Evolutionary conservation across 2,329 filamentous ascomycete species (phyloP), one percentile per base, ranked within the genome.

Genomic region (Dichotomopilus funicola): DNA sequence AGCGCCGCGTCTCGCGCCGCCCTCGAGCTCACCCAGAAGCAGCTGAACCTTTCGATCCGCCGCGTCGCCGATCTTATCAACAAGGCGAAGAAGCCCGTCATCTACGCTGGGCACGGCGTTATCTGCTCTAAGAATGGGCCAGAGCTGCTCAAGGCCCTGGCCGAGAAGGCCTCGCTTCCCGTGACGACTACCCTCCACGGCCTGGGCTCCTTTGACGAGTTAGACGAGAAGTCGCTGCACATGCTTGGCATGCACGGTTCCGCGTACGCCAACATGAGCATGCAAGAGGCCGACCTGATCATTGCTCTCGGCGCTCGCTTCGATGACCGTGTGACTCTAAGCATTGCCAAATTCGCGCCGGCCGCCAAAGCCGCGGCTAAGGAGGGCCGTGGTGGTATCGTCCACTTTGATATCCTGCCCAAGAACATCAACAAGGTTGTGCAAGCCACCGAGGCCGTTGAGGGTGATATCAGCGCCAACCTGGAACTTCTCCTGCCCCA

Each of bases 371-470:
- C 84, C 11, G 94, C 94, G 0, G 92, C 90, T 4, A 78, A 81
- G 9, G 89, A 96, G 75, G 85, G 85, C 53, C 88, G 91, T 60
- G 94, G 94, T 65, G 94, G 94, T 67, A 97, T 99, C 66, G 82
- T 97, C 12, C 92, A 99, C 73, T 97, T 97, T 67, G 92, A 97
- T 71, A 92, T 99, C 66, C 88, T 97, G 87, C 92, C 94, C 65
- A 99, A 99, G 85, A 97, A 99, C 78, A 97, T 97, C 76, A 97
- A 97, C 84, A 99, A 97, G 81, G 91, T 97, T 43, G 88, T 99
- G 11, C 90, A 97, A 74, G 91, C 92, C 6, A 96, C 89, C 43
- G 91, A 96, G 75, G 92, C 94, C 46, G 86, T 97, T 13, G 92
- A 96, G 74, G 94, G 94, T 57, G 92, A 97, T 67, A 89, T 96